A percentile compares a stretch with the other conserved stretches of the same genome.
Conservation (phyloP, 192 early-diverging fungal genomes). For the Coemansia sp. region DNA sequence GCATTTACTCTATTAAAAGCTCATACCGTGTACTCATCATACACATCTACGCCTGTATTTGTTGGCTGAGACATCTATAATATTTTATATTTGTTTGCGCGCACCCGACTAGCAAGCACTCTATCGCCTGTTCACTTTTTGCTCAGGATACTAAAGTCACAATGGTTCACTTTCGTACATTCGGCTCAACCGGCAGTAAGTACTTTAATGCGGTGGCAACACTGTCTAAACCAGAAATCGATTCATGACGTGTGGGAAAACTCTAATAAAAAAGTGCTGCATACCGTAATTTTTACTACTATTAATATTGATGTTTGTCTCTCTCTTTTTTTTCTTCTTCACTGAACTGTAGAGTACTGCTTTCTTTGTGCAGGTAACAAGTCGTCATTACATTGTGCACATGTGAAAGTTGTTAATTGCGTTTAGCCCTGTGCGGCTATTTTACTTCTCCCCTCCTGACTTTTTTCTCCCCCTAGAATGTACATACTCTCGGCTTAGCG, state of each 20-base stretch:
- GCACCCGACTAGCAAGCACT: not conserved
- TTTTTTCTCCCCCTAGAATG: not conserved
- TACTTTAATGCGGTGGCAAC: not conserved
- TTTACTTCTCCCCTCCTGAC: not conserved
- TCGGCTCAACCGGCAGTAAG: constrained; percentile 45
- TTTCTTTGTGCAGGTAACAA: constrained; percentile 54
- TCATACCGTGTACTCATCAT: not conserved
- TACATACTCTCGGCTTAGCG: not conserved
- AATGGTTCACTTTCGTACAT: constrained; percentile 35
- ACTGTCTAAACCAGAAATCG: not conserved
- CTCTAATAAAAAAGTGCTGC: not conserved
- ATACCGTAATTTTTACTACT: not conserved
- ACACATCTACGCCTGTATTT: not conserved
- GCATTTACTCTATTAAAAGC: not conserved
- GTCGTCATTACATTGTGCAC: not conserved
- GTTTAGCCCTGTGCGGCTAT: not conserved
- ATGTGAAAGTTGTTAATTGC: not conserved
- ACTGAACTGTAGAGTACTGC: constrained; percentile 43
- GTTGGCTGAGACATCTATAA: not conserved
- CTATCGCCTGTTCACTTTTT: not conserved
- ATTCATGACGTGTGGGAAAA: not conserved
- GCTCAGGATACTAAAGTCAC: not conserved
- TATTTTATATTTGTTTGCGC: not conserved
- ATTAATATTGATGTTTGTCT: constrained; percentile 1
- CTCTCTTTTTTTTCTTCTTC: not conserved